These are phyloP conservation scores for Trichosporon coremiiforme DNA, from an alignment of 1,284 basidiomycete species.

Conservation along the genomic window DNA sequence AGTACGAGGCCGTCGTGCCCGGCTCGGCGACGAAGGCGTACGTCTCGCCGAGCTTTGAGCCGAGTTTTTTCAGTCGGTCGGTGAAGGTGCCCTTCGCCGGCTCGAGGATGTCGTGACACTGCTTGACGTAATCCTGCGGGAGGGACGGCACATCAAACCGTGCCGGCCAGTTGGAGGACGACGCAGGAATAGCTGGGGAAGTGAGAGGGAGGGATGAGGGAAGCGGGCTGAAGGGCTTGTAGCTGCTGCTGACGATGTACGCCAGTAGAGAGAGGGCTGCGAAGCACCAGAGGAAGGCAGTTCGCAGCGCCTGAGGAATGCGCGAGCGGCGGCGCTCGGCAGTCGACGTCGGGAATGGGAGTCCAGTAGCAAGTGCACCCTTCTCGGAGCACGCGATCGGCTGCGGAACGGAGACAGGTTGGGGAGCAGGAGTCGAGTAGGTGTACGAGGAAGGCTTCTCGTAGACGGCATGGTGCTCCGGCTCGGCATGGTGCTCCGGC, in stretches of 20 bases:
- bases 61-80: conserved; percentile 2
- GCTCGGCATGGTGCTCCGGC: not conserved
- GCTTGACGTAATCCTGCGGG: not conserved
- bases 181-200: not conserved
- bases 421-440: not conserved
- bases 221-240: not conserved
- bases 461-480: not conserved
- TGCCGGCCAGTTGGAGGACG: not conserved
- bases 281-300: not conserved
- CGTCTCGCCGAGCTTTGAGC: not conserved
- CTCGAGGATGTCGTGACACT: conserved; percentile 21
- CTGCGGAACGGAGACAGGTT: not conserved
- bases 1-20: conserved; percentile 70
- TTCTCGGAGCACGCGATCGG: not conserved
- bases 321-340: not conserved
- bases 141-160: not conserved
- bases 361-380: not conserved
- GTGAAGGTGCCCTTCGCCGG: not conserved
- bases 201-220: not conserved
- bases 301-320: not conserved
- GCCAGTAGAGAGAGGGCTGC: not conserved
- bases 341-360: not conserved
- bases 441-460: not conserved
- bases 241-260: not conserved
- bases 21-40: conserved; percentile 66